phyloP scores from a whole-genome alignment of 1,284 basidiomycete genomes.

The Ustilago crameri region DNA sequence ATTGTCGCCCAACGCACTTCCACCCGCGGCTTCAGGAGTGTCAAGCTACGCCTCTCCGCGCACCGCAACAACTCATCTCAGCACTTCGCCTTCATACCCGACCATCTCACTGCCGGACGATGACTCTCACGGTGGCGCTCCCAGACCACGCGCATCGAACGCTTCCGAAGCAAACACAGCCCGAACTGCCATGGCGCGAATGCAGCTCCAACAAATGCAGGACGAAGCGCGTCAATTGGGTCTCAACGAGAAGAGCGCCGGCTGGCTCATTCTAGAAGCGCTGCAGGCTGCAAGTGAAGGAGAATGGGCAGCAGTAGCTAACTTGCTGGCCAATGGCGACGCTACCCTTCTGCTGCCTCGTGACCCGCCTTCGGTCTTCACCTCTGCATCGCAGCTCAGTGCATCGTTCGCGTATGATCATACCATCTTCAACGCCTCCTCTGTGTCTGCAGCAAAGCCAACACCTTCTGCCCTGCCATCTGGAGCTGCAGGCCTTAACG shows the following conservation, averaged over 20 bases:
- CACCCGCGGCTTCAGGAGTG: not conserved
- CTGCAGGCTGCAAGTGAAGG: slow-evolving; percentile 81
- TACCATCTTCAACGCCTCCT: slow-evolving; percentile 73
- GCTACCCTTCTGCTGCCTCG: slow-evolving; percentile 81
- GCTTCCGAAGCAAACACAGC: slow-evolving; percentile 3
- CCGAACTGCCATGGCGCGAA: slow-evolving; percentile 6
- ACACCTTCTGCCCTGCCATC: not conserved
- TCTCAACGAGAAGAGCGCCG: slow-evolving; percentile 23
- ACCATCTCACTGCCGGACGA: slow-evolving; percentile 22
- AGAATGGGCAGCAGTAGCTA: slow-evolving; percentile 76
- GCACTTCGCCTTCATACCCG: slow-evolving; percentile 25
- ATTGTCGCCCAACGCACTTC: not conserved
- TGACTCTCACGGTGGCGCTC: slow-evolving; percentile 1
- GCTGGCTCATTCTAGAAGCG: slow-evolving; percentile 73
- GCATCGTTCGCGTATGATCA: slow-evolving; percentile 71
- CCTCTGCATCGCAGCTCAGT: slow-evolving; percentile 48
- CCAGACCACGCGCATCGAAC: not conserved
- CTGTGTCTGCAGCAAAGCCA: not conserved
- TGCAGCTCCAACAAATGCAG: slow-evolving; percentile 31
- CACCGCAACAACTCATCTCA: slow-evolving; percentile 13
- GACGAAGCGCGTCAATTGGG: slow-evolving; percentile 26
- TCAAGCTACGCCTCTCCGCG: slow-evolving; percentile 6
- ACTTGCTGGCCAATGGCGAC: slow-evolving; percentile 77
- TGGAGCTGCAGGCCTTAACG: not conserved
- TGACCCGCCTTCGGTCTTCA: slow-evolving; percentile 70